Percentiles rank a stretch among this genome's conserved stretches.
Conservation (phyloP, 306 rosid genomes). For the Psophocarpus tetragonolobus region DNA sequence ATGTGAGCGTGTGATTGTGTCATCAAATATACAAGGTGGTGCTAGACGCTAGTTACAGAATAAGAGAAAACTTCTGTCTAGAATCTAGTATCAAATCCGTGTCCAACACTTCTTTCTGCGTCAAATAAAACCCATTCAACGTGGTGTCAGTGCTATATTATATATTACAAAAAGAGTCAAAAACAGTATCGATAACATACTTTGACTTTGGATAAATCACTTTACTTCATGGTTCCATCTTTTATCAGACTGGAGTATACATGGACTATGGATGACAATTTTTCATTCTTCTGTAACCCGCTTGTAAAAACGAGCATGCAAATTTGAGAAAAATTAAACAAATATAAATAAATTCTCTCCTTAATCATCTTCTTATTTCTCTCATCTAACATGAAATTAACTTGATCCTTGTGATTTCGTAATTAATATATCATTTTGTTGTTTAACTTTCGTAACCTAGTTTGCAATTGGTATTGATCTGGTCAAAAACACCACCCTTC, state of each 20-base stretch:
- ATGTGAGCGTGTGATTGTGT: slow-evolving; percentile 32
- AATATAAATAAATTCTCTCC: neutral
- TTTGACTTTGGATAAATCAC: slow-evolving; percentile 19
- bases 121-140: neutral
- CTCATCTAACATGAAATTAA: neutral
- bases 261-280: too few relatives aligned
- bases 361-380: neutral
- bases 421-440: neutral
- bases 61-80: neutral
- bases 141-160: neutral
- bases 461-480: neutral
- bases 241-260: slow-evolving; percentile 25
- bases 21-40: slow-evolving; percentile 1
- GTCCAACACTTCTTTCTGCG: neutral
- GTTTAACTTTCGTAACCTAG: neutral
- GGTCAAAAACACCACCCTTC: neutral
- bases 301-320: neutral
- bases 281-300: neutral
- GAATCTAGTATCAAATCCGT: slow-evolving; percentile 39
- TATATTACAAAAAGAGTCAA: slow-evolving; percentile 4
- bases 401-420: neutral
- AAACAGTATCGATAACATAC: neutral
- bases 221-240: slow-evolving; percentile 22
- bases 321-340: neutral
- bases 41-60: too few relatives aligned